Base-by-base conservation (phyloP, 2,329 filamentous ascomycete genomes). In the Geosmithia putterillii region DNA sequence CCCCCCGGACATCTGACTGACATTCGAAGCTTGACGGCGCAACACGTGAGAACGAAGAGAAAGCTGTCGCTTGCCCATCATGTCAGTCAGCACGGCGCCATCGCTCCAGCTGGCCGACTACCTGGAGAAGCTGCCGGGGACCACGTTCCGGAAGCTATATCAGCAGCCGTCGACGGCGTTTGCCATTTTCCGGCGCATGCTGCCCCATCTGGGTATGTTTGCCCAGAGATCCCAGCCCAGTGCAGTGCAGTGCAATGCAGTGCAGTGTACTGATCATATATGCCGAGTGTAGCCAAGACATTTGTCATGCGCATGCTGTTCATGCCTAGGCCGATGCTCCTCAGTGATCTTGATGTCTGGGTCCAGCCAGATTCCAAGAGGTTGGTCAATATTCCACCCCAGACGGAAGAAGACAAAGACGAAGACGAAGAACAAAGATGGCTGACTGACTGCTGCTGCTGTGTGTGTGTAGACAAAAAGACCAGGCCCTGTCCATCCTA, bases 271-370 rank as follows among this genome's bases (percentile, higher is more conserved):
- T 39, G 37, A 39, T 21, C 17, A 12, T 39, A 7, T 8, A 14
- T 37, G 23, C 21, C 19, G 12, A 18, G 28, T 25, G 23, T 54
- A 86, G 90, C 92, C 53, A 96, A 98, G 72, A 87, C 81, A 15
- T 83, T 98, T 56, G 90, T 98, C 47, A 95, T 95, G 83, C 85
- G 86, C 35, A 79, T 98, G 55, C 79, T 98, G 4, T 98, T 95
- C 66, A 83, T 94, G 68, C 85, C 86, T 36, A 72, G 76, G 10
- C 86, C 92, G 0, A 76, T 96, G 49, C 75, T 79, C 2, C 74
- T 86, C n/a, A 69, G 77, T 48, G 84, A 94, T 54, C 74, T 98
- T 46, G 88, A 96, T 52, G 67, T 76, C 37, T 95, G 90, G 87
- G 81, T 95, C 42, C 84, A 82, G 51, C 75, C 86, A 6, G 67